Evolutionary conservation across 73 alveolate species (phyloP), one percentile per base, ranked within the genome.

Genomic region (Paramecium caudatum): DNA sequence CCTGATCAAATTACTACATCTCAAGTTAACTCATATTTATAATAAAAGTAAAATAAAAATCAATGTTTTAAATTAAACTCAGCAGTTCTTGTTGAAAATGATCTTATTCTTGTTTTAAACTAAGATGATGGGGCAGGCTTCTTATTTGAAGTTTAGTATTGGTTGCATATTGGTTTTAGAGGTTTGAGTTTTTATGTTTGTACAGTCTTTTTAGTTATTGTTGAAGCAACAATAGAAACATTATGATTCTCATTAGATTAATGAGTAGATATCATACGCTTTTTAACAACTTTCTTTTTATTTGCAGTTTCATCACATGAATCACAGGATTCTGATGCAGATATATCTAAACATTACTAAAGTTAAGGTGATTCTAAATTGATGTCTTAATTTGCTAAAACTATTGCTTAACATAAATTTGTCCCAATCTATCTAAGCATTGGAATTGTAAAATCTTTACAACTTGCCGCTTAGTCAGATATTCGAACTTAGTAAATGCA

Each of bases 11-110:
- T 43, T 65, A 65, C 15, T 74, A 23, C 65, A 74, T 37, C 27
- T 74, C 88, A 43, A 74, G 36, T 74, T 74, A 74, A 74, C 55
- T 41, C 43, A 45, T 74, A 19, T 37, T 41, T n/a, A 10, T 36
- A 37, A 49, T 49, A 13, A 21, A 49, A 13, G 8, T 13, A 49
- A 6, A 6, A 39, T 39, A 39, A 6, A 39, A 23, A 55, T 55
- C 46, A 55, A 55, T 55, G 36, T 55, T 55, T 55, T 55, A 55
- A 23, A 9, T 55, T 27, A 3, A 55, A 19, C 0, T 55, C 80
- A 9, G 80, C 46, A 23, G 80, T 43, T 55, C 80, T 55, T 9
- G 80, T 55, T 1, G 80, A 55, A 55, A 55, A 55, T 8, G 80
- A 55, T 55, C 80, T 55, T 2, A 55, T 23, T 55, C 80, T 55